Percentiles rank a stretch among this genome's conserved stretches.
These are phyloP conservation scores for Gaultheria prostrata DNA, from an alignment of 148 eudicot species.

Conservation along the genomic window DNA sequence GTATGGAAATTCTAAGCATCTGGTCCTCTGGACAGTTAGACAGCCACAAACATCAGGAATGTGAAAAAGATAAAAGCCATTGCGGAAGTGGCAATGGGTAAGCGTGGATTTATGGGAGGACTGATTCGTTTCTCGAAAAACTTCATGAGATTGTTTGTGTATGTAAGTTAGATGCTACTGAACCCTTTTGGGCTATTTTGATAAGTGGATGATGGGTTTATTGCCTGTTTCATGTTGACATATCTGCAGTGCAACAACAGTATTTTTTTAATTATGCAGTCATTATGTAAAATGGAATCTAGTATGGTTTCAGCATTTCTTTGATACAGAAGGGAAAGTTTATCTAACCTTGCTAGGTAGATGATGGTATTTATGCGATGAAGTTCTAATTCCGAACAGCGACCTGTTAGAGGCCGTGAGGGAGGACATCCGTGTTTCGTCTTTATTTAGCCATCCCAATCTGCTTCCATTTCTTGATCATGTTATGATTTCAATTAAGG, in stretches of 20 bases:
- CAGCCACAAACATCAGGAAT: no score
- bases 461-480: constrained; percentile 95
- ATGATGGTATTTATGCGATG: constrained; percentile 98
- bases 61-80: no score
- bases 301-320: background rate
- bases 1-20: no score
- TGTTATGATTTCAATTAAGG: constrained; percentile 90
- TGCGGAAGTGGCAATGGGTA: no score
- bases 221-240: background rate
- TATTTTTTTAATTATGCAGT: background rate
- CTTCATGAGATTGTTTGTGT: constrained; percentile 12
- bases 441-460: constrained; percentile 88
- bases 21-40: no score
- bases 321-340: background rate
- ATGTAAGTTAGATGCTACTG: constrained; percentile 1
- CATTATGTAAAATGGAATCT: no score
- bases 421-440: constrained; percentile 93
- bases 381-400: constrained; percentile 82
- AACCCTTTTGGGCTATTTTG: background rate
- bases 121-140: background rate
- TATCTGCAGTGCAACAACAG: background rate
- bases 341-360: constrained; percentile 27
- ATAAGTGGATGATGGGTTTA: background rate
- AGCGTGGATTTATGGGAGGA: no score
- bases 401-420: constrained; percentile 92